Evolutionary conservation across 2,329 filamentous ascomycete species (phyloP).

Genomic region (Fonsecaea erecta): DNA sequence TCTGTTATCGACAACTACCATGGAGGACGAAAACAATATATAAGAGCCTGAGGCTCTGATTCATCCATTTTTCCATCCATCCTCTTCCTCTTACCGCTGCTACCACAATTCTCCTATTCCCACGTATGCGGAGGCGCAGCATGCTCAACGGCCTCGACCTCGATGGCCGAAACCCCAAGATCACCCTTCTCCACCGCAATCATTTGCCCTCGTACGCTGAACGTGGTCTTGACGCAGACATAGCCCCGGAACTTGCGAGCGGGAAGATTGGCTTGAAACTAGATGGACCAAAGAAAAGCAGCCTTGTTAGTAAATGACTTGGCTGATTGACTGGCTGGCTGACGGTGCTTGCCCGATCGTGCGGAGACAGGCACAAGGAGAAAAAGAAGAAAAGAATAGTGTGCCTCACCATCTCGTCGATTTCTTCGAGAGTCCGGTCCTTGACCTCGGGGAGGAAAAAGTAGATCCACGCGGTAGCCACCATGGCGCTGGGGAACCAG

Average conservation of each 20-base stretch:
- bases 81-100: too few species aligned
- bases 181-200: constrained; percentile 4
- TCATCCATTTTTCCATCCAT: too few species aligned
- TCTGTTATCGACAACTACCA: too few species aligned
- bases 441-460: constrained; percentile 37
- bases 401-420: constrained; percentile 38
- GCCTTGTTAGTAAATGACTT: background rate
- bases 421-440: constrained; percentile 40
- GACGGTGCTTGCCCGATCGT: too few species aligned
- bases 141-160: constrained; percentile 3
- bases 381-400: background rate
- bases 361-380: too few species aligned
- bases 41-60: too few species aligned
- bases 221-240: constrained; percentile 8
- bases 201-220: background rate
- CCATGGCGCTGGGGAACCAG: constrained; percentile 25
- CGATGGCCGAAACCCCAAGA: constrained; percentile 1
- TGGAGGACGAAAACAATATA: too few species aligned
- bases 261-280: constrained; percentile 37
- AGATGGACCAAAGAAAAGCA: background rate
- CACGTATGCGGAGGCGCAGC: constrained; percentile 8
- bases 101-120: constrained; percentile 7
- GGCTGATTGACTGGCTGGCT: too few species aligned
- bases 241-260: constrained; percentile 39
- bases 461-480: constrained; percentile 11